These are phyloP conservation scores for Daedaleopsis sinensis DNA, from an alignment of 768 basidiomycete species.

Conservation along the genomic window DNA sequence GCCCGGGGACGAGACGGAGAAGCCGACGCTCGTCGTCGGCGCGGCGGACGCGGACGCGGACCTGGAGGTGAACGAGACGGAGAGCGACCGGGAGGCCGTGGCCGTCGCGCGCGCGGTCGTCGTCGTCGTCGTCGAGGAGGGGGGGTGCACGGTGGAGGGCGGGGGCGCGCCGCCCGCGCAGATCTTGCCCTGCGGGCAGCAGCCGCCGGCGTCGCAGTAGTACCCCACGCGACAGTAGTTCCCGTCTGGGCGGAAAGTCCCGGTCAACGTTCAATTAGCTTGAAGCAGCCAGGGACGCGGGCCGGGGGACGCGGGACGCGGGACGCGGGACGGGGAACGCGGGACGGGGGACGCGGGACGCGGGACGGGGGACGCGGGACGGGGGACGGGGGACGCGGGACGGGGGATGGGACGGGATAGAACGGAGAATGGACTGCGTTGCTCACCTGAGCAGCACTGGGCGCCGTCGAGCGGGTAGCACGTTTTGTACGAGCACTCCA, in stretches of 20 bases:
- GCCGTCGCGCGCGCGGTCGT: neutral
- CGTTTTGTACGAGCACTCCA: slow-evolving; percentile 4
- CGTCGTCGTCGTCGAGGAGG: neutral
- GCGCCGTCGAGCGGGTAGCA: slow-evolving; percentile 21
- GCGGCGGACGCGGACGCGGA: neutral
- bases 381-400: too few species aligned
- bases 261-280: neutral
- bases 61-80: neutral
- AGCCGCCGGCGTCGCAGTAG: slow-evolving; percentile 12
- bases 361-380: too few species aligned
- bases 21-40: neutral
- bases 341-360: too few species aligned
- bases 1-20: neutral
- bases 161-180: slow-evolving; percentile 9
- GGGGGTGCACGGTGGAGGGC: slow-evolving; percentile 5
- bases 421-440: too few species aligned
- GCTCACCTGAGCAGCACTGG: slow-evolving; percentile 13
- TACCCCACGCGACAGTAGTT: slow-evolving; percentile 7
- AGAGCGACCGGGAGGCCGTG: neutral
- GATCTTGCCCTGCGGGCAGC: slow-evolving; percentile 9
- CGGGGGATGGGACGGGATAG: too few species aligned
- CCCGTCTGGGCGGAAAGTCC: slow-evolving; percentile 6
- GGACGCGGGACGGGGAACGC: too few species aligned
- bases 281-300: too few species aligned
- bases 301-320: too few species aligned